Evolutionary conservation across 768 basidiomycete species (phyloP), one percentile per base, ranked within the genome.

Genomic region (Strobilomyces dryophilus): DNA sequence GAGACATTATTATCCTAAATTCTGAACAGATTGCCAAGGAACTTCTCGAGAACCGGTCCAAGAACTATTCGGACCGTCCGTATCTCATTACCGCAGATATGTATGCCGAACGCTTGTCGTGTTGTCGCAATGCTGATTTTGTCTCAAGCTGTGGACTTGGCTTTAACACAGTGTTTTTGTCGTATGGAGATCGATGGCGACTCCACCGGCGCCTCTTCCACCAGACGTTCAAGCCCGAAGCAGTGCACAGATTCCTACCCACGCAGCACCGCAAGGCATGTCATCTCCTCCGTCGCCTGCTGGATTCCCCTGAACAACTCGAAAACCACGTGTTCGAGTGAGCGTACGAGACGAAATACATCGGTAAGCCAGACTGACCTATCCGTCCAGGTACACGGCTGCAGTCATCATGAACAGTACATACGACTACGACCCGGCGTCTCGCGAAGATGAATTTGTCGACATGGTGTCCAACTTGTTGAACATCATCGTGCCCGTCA

Each of bases 281-380:
- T 10, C 18, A 50, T 1, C 60, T 73, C 34, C 66, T 76, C 35
- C 62, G 52, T 4, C 64, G 59, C 9, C 58, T 77, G 17, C 21
- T 74, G 2, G 59, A 67, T 18, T 42, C 58, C 10, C 71, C 73
- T n/a, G 67, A 69, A 8, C 60, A 67, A 47, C 56, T 73, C 20
- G 32, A 63, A 12, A 65, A 64, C 18, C 71, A 72, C 41, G 51
- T 74, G 2, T 63, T 66, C 17, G 66, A 73, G 76, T 64, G 21
- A 18, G 62, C 37, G 8, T 36, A 14, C 24, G 8, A 6, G 17
- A 14, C 24, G 4, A n/a, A 5, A 11, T 17, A 26, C 9, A 15
- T 1, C 18, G 32, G 15, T 21, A 8, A 12, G 12, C 31, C 5
- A 2, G 15, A 32, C 35, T 42, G 4, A 36, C 26, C n/a, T 7